Percentiles rank a stretch among this genome's conserved stretches.
These are phyloP conservation scores for Podospora conica DNA, from an alignment of 495 filamentous ascomycete genomes.

Conservation along the genomic window DNA sequence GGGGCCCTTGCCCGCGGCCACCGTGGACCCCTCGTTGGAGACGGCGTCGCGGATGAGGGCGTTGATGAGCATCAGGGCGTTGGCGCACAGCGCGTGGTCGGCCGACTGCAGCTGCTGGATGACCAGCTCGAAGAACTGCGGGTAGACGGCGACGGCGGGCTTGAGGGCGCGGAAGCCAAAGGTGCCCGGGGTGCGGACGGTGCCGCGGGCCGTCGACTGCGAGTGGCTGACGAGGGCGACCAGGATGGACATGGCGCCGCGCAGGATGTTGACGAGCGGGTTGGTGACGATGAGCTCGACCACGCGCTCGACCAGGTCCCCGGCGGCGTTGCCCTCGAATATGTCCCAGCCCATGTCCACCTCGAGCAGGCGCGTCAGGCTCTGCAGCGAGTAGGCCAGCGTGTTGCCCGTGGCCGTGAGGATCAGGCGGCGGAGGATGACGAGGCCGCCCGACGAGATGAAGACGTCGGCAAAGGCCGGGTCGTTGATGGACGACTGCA, in stretches of 20 bases:
- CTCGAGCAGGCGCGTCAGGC: slow-evolving; percentile 77
- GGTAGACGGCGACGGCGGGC: slow-evolving; percentile 83
- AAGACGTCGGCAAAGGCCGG: slow-evolving; percentile 96
- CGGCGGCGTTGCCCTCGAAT: slow-evolving; percentile 44
- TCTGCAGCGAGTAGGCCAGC: slow-evolving; percentile 87
- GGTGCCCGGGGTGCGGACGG: slow-evolving; percentile 40
- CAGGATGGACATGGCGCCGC: slow-evolving; percentile 93
- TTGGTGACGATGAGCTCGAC: slow-evolving; percentile 94
- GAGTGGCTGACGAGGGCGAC: slow-evolving; percentile 88
- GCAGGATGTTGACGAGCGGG: slow-evolving; percentile 92
- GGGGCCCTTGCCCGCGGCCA: slow-evolving; percentile 31
- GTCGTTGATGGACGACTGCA: slow-evolving; percentile 89
- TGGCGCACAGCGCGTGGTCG: slow-evolving; percentile 93
- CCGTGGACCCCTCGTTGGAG: slow-evolving; percentile 53
- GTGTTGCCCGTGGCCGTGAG: slow-evolving; percentile 88
- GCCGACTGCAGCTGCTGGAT: slow-evolving; percentile 83
- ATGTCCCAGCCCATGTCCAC: slow-evolving; percentile 97
- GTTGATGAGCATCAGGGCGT: slow-evolving; percentile 91
- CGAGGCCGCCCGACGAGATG: slow-evolving; percentile 79
- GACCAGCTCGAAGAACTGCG: slow-evolving; percentile 90
- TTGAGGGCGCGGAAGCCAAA: slow-evolving; percentile 89
- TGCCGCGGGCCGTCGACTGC: slow-evolving; percentile 42
- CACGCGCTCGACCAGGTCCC: slow-evolving; percentile 59
- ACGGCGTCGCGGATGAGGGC: slow-evolving; percentile 90
- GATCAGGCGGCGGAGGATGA: slow-evolving; percentile 71